phyloP scores from a whole-genome alignment of 1,284 basidiomycete species.

The Leccinum fallax region DNA sequence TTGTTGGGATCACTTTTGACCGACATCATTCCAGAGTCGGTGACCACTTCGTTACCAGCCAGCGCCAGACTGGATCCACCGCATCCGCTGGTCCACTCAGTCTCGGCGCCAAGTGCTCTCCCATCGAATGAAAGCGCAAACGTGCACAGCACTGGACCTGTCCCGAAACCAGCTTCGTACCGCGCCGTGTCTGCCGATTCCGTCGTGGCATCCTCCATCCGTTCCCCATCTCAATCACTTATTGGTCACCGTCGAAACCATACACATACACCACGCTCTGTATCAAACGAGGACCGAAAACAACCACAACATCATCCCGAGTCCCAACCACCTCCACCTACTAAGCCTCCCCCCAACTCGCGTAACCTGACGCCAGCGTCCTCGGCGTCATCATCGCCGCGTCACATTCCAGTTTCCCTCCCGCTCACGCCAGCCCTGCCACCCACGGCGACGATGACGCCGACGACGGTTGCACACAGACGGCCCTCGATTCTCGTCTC shows the following conservation, averaged over 20 bases:
- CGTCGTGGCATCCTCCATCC: conserved; percentile 11
- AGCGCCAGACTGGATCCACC: conserved; percentile 22
- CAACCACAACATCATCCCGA: conserved; percentile 24
- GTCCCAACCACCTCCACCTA: conserved; percentile 14
- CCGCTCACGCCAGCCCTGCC: conserved; percentile 45
- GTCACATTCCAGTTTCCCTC: conserved; percentile 43
- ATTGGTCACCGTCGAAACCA: conserved; percentile 9
- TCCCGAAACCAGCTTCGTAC: conserved; percentile 28
- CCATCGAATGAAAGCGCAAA: conserved; percentile 28
- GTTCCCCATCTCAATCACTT: conserved; percentile 31
- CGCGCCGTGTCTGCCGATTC: conserved; percentile 32
- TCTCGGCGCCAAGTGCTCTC: conserved; percentile 47
- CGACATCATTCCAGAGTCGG: conserved; percentile 44
- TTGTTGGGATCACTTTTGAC: conserved; percentile 62
- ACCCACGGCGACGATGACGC: conserved; percentile 39
- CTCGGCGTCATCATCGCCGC: conserved; percentile 63
- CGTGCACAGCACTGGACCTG: conserved; percentile 9
- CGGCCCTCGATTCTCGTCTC: conserved; percentile 35
- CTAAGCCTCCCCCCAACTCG: conserved; percentile 35
- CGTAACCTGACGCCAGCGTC: conserved; percentile 54
- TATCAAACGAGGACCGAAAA: conserved; percentile 28
- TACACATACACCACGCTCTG: conserved; percentile 16
- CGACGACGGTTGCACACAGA: conserved; percentile 24
- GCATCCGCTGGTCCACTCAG: conserved; percentile 40
- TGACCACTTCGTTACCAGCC: conserved; percentile 31